Percentiles rank a stretch among this genome's conserved stretches.
phyloP scores from a whole-genome alignment of 352 stramenopile genomes.

The Phytophthora uliginosa region DNA sequence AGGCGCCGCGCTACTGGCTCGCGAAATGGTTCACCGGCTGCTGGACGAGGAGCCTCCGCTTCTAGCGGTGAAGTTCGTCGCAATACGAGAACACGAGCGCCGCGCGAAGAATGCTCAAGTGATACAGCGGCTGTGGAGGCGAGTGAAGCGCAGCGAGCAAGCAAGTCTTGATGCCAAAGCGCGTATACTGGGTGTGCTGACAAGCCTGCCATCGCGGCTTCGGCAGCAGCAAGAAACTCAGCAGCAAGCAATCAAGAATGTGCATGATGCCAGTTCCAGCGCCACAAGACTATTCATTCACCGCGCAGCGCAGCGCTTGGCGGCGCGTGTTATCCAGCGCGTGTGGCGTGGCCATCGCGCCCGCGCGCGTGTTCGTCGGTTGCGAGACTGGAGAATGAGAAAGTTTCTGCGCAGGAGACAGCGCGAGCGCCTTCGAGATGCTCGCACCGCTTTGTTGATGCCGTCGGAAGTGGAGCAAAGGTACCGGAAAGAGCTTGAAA shows the following conservation, averaged over 20 bases:
- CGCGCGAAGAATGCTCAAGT: conserved; percentile 3
- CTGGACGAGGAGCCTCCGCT: conserved; percentile 11
- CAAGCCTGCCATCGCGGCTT: conserved; percentile 23
- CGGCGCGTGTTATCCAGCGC: conserved; percentile 53
- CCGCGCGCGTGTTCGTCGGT: conserved; percentile 29
- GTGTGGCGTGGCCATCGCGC: conserved; percentile 65
- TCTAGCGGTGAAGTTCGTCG: conserved; percentile 9
- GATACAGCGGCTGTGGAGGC: conserved; percentile 44
- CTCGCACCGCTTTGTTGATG: conserved; percentile 41
- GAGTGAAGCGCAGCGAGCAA: conserved; percentile 18
- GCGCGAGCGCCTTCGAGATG: conserved; percentile 43
- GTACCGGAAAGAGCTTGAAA: conserved; percentile 23
- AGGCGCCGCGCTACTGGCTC: conserved; percentile 14
- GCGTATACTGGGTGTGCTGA: conserved; percentile 38
- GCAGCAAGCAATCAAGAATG: conserved; percentile 6
- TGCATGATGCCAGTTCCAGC: conserved; percentile 18
- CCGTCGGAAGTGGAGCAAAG: conserved; percentile 30
- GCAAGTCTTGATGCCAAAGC: conserved; percentile 29
- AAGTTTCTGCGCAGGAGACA: conserved; percentile 37
- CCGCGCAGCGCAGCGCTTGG: conserved; percentile 34
- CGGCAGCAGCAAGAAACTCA: conserved; percentile 20
- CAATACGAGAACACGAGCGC: conserved; percentile 13
- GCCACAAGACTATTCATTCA: conserved; percentile 18
- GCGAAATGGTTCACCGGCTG: conserved; percentile 12
- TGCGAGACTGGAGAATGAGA: conserved; percentile 39